Base-by-base conservation (phyloP, 164 flowering plant genomes). In the Protea cynaroides region DNA sequence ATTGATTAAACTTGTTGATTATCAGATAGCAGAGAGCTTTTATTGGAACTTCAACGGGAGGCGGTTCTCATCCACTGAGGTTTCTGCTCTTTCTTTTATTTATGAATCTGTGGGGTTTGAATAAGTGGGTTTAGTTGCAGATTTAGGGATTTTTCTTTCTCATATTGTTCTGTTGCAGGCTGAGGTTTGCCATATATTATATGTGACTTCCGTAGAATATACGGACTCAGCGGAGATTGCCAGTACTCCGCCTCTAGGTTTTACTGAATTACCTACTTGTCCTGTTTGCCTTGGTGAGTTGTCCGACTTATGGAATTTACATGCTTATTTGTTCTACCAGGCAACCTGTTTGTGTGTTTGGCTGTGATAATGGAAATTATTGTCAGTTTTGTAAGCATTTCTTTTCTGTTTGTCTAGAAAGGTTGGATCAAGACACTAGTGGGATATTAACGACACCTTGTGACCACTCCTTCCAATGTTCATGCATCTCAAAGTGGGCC, bases 401-500 rank as follows among this genome's bases (percentile, higher is more conserved):
- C 56, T 25, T 49, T 59, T 59, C 8, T 38, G 76, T 65, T 2
- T 65, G 52, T 60, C 34, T 66, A 95, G 99, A 95, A 81, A 83
- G 97, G 71, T 75, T 95, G 82, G 97, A 95, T 72, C 92, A 90
- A 62, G 99, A 90, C 69, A 85, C 90, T 14, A 89, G 95, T 77
- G 98, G 97, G 61, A 86, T 95, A 53, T 76, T 81, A 61, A 80
- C 77, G 60, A 87, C 99, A 4, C 74, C 75, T 17, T 95, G 97
- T 69, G 97, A 95, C 66, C 99, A 92, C 75, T 95, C 96, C 8
- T 95, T 88, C 74, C 96, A 84, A 14, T 92, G 99, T 70, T 80
- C 92, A 9, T 95, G 98, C 74, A 81, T 81, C 69, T 86, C 92
- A 38, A 90, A 86, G 58, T 88, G 98, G 99, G 85, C 89, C 2